Evolutionary conservation across 331 rosid species (phyloP).

Genomic region (Rosa hybrid): DNA sequence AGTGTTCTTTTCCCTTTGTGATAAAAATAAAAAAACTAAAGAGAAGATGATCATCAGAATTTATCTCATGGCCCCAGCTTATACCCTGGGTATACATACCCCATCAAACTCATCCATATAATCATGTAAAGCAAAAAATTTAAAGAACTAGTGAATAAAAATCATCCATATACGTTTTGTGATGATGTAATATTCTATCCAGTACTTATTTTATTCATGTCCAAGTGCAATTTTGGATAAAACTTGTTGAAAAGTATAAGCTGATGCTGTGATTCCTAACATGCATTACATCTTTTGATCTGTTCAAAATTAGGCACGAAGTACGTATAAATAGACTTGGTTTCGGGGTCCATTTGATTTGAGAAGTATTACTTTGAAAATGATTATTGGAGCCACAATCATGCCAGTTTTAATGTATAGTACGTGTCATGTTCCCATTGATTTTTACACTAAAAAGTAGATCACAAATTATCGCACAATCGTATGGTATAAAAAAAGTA

Average conservation of each 20-base stretch:
- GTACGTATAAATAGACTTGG: slow-evolving; percentile 9
- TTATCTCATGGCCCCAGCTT: slow-evolving; percentile 16
- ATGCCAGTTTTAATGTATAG: neutral
- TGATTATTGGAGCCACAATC: slow-evolving; percentile 3
- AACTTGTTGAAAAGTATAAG: neutral
- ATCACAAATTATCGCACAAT: neutral
- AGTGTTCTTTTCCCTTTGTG: slow-evolving; percentile 48
- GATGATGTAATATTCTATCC: neutral
- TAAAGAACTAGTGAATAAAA: neutral
- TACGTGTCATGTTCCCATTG: slow-evolving; percentile 2
- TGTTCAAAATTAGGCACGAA: neutral
- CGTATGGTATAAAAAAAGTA: neutral
- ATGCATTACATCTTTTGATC: slow-evolving; percentile 1
- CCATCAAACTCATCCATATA: slow-evolving; percentile 23
- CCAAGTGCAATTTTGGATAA: neutral
- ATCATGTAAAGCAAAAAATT: neutral
- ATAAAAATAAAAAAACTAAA: slow-evolving; percentile 13
- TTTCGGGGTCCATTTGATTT: slow-evolving; percentile 6
- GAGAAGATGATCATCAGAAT: slow-evolving; percentile 7
- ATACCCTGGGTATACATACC: slow-evolving; percentile 12
- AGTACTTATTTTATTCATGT: neutral
- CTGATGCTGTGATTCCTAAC: neutral
- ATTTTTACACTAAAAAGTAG: neutral
- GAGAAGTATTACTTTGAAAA: slow-evolving; percentile 11
- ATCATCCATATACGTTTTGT: neutral